phyloP scores from a whole-genome alignment of 768 basidiomycete species.

The Naganishia onofrii region DNA sequence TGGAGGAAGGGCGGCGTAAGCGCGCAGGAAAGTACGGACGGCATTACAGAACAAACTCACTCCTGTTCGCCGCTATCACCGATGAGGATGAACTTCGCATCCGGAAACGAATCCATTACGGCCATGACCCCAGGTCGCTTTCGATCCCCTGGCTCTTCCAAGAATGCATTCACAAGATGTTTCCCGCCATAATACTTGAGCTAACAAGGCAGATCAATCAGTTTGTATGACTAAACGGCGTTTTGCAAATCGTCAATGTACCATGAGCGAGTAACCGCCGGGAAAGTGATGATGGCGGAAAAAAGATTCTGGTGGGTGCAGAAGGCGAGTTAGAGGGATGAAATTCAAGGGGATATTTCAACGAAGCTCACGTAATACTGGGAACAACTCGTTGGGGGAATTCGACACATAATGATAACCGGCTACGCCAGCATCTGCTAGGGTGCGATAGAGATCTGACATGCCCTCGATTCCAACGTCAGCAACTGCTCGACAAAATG shows the following conservation, averaged over 20 bases:
- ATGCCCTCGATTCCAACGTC: slow-evolving; percentile 70
- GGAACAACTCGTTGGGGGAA: slow-evolving; percentile 77
- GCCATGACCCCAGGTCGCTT: slow-evolving; percentile 80
- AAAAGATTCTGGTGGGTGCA: slow-evolving; percentile 58
- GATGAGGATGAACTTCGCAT: slow-evolving; percentile 74
- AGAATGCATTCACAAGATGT: slow-evolving; percentile 75
- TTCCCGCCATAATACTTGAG: slow-evolving; percentile 75
- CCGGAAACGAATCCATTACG: slow-evolving; percentile 66
- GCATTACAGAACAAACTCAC: slow-evolving; percentile 3
- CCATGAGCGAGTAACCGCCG: slow-evolving; percentile 38
- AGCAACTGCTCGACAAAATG: slow-evolving; percentile 78
- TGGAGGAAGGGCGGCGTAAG: neutral
- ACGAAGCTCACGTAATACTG: slow-evolving; percentile 59
- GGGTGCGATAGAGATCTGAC: slow-evolving; percentile 45
- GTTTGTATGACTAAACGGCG: neutral
- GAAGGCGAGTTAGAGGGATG: neutral
- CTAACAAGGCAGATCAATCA: slow-evolving; percentile 37
- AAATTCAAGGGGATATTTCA: neutral
- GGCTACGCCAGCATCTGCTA: slow-evolving; percentile 57
- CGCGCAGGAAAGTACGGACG: neutral
- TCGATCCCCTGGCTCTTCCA: slow-evolving; percentile 72
- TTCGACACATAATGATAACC: slow-evolving; percentile 80
- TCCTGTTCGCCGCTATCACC: slow-evolving; percentile 96
- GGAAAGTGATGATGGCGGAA: slow-evolving; percentile 57
- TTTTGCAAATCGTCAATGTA: slow-evolving; percentile 14